These are phyloP conservation scores for Barnettozyma californica DNA, from an alignment of 805 yeast genomes.

Conservation along the genomic window DNA sequence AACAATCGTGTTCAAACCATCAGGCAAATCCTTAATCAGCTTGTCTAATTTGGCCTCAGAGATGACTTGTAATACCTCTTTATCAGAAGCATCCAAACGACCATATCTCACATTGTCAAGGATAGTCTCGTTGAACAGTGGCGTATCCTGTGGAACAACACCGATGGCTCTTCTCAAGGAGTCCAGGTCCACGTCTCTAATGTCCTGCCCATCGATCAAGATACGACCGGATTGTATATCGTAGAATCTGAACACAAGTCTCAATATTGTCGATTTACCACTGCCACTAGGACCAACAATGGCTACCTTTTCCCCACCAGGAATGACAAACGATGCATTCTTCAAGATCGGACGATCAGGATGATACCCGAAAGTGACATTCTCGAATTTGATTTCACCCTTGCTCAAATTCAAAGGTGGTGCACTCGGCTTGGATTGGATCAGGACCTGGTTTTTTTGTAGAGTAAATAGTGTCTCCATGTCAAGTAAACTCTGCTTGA, in stretches of 20 bases:
- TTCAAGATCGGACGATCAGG: constrained; percentile 80
- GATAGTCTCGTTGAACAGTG: constrained; percentile 87
- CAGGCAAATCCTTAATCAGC: constrained; percentile 68
- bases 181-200: constrained; percentile 66
- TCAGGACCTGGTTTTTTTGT: constrained; percentile 66
- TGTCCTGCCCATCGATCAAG: constrained; percentile 83
- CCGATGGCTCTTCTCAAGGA: constrained; percentile 73
- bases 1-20: constrained; percentile 79
- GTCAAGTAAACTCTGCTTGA: constrained; percentile 87
- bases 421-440: constrained; percentile 59
- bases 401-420: constrained; percentile 47
- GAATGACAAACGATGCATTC: constrained; percentile 78
- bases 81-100: constrained; percentile 62
- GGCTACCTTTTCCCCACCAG: constrained; percentile 88
- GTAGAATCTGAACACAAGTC: constrained; percentile 83
- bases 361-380: constrained; percentile 89
- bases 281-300: constrained; percentile 96
- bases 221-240: constrained; percentile 78
- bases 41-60: constrained; percentile 62
- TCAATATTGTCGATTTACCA: constrained; percentile 86
- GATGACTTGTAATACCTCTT: constrained; percentile 62
- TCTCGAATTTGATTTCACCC: constrained; percentile 78
- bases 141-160: constrained; percentile 97
- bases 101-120: constrained; percentile 88
- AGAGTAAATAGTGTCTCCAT: constrained; percentile 92